Conservation (phyloP, 2,329 filamentous ascomycete species). For the Dissoconium aciculare region DNA sequence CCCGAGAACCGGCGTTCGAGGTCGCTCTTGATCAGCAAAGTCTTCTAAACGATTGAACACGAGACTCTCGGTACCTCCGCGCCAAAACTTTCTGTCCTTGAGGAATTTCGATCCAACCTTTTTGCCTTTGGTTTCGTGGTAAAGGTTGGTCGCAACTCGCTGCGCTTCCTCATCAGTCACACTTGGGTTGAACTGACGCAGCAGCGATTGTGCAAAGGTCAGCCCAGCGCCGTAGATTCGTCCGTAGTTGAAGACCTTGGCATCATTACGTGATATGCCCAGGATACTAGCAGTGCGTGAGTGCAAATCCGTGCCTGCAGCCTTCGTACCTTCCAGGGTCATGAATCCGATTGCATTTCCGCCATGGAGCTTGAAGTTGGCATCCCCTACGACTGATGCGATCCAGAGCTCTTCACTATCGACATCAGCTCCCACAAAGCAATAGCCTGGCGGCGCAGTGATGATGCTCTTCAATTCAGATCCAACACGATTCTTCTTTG, state of each 20-base stretch:
- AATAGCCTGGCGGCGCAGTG: conserved; percentile 75
- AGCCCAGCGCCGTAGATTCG: conserved; percentile 96
- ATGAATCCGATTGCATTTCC: conserved; percentile 98
- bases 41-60: conserved; percentile 98
- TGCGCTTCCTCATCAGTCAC: conserved; percentile 67
- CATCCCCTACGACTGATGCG: conserved; percentile 83
- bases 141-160: conserved; percentile 63
- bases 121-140: conserved; percentile 76
- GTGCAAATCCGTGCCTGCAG: conserved; percentile 83
- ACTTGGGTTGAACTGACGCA: conserved; percentile 83
- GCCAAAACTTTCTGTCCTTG: conserved; percentile 70
- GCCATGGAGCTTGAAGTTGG: conserved; percentile 85
- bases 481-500: conserved; percentile 87
- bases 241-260: conserved; percentile 97
- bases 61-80: conserved; percentile 89
- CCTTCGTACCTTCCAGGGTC: conserved; percentile 93
- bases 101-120: conserved; percentile 64
- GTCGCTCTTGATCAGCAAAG: conserved; percentile 86
- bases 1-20: conserved; percentile 79
- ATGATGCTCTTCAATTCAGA: conserved; percentile 98
- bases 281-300: conserved; percentile 84
- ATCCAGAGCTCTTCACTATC: conserved; percentile 98
- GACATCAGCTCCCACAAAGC: conserved; percentile 91
- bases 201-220: conserved; percentile 77
- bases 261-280: conserved; percentile 85